These are phyloP conservation scores for Fragosphaeria purpurea DNA, from an alignment of 2,329 filamentous ascomycete genomes.

Conservation along the genomic window DNA sequence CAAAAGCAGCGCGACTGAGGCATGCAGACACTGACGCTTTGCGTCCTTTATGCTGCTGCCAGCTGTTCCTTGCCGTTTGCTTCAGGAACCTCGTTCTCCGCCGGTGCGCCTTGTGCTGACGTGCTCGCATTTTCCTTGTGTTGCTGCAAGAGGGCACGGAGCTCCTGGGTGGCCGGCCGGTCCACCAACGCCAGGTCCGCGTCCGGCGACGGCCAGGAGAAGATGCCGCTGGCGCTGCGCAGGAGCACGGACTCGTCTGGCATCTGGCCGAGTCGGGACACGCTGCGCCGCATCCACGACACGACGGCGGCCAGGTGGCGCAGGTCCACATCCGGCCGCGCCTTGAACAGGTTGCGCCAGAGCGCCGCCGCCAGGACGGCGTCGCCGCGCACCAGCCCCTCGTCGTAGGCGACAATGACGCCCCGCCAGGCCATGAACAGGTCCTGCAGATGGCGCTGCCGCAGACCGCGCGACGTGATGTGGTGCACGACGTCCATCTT, in stretches of 20 bases:
- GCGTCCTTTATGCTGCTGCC: not conserved
- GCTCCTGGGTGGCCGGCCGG: conserved; percentile 27
- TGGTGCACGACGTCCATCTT: conserved; percentile 75
- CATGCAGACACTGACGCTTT: no score
- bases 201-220: conserved; percentile 30
- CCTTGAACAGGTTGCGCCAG: conserved; percentile 91
- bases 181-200: conserved; percentile 30
- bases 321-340: conserved; percentile 39
- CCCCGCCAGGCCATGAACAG: conserved; percentile 91
- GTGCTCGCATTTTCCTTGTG: not conserved
- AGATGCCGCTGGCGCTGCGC: conserved; percentile 24
- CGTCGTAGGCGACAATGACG: conserved; percentile 72
- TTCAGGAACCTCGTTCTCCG: no score
- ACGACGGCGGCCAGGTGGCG: conserved; percentile 43
- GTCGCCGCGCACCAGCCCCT: conserved; percentile 68
- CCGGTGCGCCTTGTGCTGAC: conserved; percentile 1
- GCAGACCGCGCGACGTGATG: conserved; percentile 46
- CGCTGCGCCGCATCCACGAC: conserved; percentile 42
- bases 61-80: conserved; percentile 4
- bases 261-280: conserved; percentile 39
- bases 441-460: conserved; percentile 68
- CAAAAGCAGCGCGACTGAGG: no score
- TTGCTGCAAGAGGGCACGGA: conserved; percentile 22
- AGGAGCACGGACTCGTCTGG: conserved; percentile 32
- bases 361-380: conserved; percentile 70